phyloP scores from a whole-genome alignment of 2,329 filamentous ascomycete species.

The Ascochyta fabae region DNA sequence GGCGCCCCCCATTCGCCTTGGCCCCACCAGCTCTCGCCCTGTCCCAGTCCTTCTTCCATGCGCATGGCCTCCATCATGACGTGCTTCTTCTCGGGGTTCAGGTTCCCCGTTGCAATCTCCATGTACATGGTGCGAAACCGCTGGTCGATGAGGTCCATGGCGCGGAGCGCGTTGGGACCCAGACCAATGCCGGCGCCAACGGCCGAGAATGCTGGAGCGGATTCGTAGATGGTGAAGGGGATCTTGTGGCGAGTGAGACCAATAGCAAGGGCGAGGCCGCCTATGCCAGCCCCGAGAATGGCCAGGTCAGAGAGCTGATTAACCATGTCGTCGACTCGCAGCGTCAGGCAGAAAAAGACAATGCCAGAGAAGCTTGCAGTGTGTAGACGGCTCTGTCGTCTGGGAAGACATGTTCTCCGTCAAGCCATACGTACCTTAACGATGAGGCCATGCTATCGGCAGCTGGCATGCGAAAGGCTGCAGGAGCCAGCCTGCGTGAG shows the following conservation, averaged over 20 bases:
- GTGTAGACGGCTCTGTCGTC: background rate
- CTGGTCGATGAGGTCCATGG: conserved; percentile 52
- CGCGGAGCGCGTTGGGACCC: conserved; percentile 51
- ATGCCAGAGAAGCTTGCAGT: background rate
- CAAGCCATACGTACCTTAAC: background rate
- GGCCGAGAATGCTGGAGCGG: conserved; percentile 24
- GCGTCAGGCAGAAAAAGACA: background rate
- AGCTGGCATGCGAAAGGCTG: background rate
- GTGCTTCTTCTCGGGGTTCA: conserved; percentile 46
- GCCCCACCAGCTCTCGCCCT: conserved; percentile 47
- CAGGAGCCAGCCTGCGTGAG: background rate
- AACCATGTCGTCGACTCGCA: background rate
- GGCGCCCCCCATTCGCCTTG: conserved; percentile 45
- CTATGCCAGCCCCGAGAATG: conserved; percentile 31
- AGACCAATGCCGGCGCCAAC: conserved; percentile 39
- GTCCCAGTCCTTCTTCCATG: conserved; percentile 50
- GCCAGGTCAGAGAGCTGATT: conserved; percentile 5
- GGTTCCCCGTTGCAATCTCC: conserved; percentile 49
- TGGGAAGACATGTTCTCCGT: background rate
- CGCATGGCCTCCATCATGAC: conserved; percentile 52
- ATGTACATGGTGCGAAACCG: conserved; percentile 49
- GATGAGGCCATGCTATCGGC: background rate
- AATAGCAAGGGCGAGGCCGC: conserved; percentile 32
- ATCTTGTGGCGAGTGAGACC: conserved; percentile 26
- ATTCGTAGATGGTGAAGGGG: conserved; percentile 34